phyloP scores from a whole-genome alignment of 2,329 filamentous ascomycete species.

The Periconia sp. region DNA sequence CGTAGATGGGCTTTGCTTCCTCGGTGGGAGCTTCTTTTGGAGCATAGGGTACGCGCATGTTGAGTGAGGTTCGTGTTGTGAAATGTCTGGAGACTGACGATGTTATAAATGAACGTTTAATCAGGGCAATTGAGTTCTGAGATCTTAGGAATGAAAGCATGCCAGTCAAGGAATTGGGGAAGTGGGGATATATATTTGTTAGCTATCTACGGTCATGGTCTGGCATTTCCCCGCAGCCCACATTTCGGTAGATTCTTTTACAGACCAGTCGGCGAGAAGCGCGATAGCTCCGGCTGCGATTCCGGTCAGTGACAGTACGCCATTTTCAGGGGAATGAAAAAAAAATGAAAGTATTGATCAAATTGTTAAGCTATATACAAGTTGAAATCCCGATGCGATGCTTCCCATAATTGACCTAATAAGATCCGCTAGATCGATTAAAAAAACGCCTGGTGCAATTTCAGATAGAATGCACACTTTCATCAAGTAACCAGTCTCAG shows the following conservation, averaged over 20 bases:
- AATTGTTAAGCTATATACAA: conserved; percentile 12
- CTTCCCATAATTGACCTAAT: neutral
- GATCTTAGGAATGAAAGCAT: neutral
- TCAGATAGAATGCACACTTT: neutral
- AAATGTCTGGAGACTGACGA: conserved; percentile 2
- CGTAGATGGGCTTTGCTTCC: conserved; percentile 56
- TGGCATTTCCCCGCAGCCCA: conserved; percentile 3
- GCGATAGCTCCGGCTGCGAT: no score
- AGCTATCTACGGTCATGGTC: conserved; percentile 5
- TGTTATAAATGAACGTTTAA: neutral
- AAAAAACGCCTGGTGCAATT: conserved; percentile 4
- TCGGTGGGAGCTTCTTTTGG: conserved; percentile 55
- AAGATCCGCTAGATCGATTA: conserved; percentile 6
- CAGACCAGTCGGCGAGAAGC: no score
- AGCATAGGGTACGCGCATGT: conserved; percentile 64
- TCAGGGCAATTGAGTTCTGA: neutral
- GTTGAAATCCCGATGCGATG: neutral
- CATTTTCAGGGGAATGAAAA: no score
- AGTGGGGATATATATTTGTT: conserved; percentile 9
- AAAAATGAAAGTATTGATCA: no score
- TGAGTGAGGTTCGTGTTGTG: conserved; percentile 16
- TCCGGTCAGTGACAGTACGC: no score
- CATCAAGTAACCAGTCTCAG: neutral
- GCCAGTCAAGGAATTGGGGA: conserved; percentile 1
- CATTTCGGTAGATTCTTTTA: conserved; percentile 9